Evolutionary conservation across 495 filamentous ascomycete species (phyloP).

Genomic region (Aspergillus taichungensis): DNA sequence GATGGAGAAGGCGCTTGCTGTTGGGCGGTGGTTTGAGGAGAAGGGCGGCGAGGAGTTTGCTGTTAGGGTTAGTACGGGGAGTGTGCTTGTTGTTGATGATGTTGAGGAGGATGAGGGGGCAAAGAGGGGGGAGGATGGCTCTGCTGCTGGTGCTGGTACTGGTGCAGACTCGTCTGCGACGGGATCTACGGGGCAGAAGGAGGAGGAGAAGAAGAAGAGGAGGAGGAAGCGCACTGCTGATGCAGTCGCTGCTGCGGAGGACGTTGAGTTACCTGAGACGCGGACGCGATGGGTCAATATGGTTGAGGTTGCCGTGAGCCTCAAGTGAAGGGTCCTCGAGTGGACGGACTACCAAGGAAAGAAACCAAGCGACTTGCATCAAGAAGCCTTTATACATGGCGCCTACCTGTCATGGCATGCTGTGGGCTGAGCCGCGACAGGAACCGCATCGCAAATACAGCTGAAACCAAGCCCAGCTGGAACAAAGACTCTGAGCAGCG

Average conservation of each 20-base stretch:
- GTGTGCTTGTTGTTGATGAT: slow-evolving; percentile 64
- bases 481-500: too few species aligned
- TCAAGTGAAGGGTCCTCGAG: slow-evolving; percentile 33
- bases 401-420: too few species aligned
- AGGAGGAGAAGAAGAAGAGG: slow-evolving; percentile 28
- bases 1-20: slow-evolving; percentile 58
- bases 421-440: too few species aligned
- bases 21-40: slow-evolving; percentile 56
- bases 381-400: too few species aligned
- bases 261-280: slow-evolving; percentile 49
- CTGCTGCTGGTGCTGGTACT: background rate
- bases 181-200: slow-evolving; percentile 2
- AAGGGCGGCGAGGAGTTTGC: slow-evolving; percentile 34
- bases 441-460: too few species aligned
- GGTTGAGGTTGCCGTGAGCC: slow-evolving; percentile 54
- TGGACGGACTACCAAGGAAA: background rate
- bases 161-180: background rate
- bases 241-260: slow-evolving; percentile 18
- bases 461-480: too few species aligned
- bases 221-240: slow-evolving; percentile 29
- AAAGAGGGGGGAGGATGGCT: slow-evolving; percentile 13
- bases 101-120: slow-evolving; percentile 38
- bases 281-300: slow-evolving; percentile 56
- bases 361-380: too few species aligned
- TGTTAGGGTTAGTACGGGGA: slow-evolving; percentile 54